These are phyloP conservation scores for Craspedostauros australis DNA, from an alignment of 108 stramenopile species.

Conservation along the genomic window DNA sequence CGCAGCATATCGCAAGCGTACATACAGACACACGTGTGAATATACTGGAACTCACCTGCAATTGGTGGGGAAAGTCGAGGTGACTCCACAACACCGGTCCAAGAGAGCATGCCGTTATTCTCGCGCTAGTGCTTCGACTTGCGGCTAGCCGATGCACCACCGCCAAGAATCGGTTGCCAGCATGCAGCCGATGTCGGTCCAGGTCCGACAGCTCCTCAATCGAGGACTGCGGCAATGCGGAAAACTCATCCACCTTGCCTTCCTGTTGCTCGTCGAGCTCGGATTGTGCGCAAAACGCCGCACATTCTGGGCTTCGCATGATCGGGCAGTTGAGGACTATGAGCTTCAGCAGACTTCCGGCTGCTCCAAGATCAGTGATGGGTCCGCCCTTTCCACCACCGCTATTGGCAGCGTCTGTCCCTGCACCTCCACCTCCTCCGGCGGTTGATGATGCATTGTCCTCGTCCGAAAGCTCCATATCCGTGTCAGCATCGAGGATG, in stretches of 20 bases:
- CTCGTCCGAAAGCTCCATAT: slow-evolving; percentile 73
- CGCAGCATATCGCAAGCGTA: background rate
- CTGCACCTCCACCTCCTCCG: slow-evolving; percentile 19
- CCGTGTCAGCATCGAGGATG: slow-evolving; percentile 74
- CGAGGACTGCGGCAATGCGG: too few relatives aligned
- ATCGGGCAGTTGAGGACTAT: slow-evolving; percentile 77
- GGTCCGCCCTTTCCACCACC: slow-evolving; percentile 43
- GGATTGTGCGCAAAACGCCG: slow-evolving; percentile 16
- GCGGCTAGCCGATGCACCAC: slow-evolving; percentile 85
- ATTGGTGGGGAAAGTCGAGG: slow-evolving; percentile 84
- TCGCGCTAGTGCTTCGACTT: slow-evolving; percentile 72
- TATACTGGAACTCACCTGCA: slow-evolving; percentile 31
- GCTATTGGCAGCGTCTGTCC: too few relatives aligned
- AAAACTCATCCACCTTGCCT: too few relatives aligned
- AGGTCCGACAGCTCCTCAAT: slow-evolving; percentile 20
- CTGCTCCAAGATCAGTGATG: slow-evolving; percentile 72
- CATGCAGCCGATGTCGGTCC: slow-evolving; percentile 44
- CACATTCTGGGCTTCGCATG: slow-evolving; percentile 44
- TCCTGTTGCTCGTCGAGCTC: slow-evolving; percentile 31
- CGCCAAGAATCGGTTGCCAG: slow-evolving; percentile 76
- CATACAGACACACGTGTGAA: background rate
- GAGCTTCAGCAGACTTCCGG: slow-evolving; percentile 79
- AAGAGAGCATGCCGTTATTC: slow-evolving; percentile 80
- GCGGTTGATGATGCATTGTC: slow-evolving; percentile 52
- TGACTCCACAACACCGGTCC: slow-evolving; percentile 85